Conservation (phyloP, 192 early-diverging fungal genomes). For the Coemansia sp. region DNA sequence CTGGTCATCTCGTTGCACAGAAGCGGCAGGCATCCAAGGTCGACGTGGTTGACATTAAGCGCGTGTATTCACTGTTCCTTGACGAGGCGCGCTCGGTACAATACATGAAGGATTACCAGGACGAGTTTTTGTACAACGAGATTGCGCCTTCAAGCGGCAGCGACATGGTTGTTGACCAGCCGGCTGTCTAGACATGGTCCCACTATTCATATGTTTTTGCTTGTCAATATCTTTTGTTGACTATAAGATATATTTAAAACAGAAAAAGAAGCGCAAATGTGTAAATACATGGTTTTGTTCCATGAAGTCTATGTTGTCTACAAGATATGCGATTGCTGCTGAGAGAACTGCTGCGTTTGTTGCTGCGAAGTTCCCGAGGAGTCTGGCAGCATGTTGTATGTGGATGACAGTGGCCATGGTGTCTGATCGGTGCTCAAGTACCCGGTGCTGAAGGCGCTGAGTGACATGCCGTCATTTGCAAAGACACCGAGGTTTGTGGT, state of each 20-base stretch:
- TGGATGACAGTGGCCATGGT: slow-evolving; percentile 19
- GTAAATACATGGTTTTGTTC: background rate
- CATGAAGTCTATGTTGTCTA: background rate
- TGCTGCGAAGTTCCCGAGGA: background rate
- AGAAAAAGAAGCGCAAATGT: background rate
- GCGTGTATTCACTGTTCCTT: slow-evolving; percentile 92
- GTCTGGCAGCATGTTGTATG: slow-evolving; percentile 22
- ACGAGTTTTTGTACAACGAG: slow-evolving; percentile 88
- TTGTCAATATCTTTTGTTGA: slow-evolving; percentile 3
- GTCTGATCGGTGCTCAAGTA: slow-evolving; percentile 24
- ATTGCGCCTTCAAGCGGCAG: slow-evolving; percentile 17
- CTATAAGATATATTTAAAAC: background rate
- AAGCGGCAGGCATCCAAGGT: slow-evolving; percentile 86
- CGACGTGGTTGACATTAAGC: slow-evolving; percentile 90
- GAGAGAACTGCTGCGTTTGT: background rate
- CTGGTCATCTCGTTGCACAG: slow-evolving; percentile 82
- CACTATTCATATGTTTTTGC: background rate
- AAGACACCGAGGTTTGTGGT: slow-evolving; percentile 28
- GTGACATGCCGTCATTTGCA: slow-evolving; percentile 20
- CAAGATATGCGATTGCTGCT: slow-evolving; percentile 3
- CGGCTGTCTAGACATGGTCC: background rate
- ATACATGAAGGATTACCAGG: slow-evolving; percentile 91
- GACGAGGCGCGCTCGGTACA: slow-evolving; percentile 96
- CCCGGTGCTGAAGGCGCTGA: slow-evolving; percentile 25
- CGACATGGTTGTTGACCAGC: slow-evolving; percentile 39